Evolutionary conservation across 2,329 filamentous ascomycete genomes (phyloP).

Genomic region (Apiospora malaysiana): DNA sequence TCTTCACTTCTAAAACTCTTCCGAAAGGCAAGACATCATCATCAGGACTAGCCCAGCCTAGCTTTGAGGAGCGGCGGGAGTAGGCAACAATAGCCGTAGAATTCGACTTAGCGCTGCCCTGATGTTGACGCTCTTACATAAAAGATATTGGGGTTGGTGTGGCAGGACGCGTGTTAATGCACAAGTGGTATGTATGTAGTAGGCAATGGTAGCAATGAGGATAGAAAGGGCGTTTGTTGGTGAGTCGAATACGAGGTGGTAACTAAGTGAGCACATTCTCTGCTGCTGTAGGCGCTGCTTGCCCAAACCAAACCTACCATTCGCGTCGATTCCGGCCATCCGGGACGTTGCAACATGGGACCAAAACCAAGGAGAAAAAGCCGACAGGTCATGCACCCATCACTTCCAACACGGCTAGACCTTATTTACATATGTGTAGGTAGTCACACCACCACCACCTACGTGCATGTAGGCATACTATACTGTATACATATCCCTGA

Average conservation of each 20-base stretch:
- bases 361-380: background rate
- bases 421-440: background rate
- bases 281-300: background rate
- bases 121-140: background rate
- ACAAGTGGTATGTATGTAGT: too few relatives aligned
- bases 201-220: too few relatives aligned
- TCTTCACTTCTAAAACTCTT: background rate
- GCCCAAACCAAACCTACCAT: too few relatives aligned
- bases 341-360: background rate
- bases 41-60: background rate
- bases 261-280: background rate
- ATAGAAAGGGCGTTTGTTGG: background rate
- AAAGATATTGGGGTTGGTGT: background rate
- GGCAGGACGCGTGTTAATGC: background rate
- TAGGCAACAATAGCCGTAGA: background rate
- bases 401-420: background rate
- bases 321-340: background rate
- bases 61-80: background rate
- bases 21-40: background rate
- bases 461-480: too few relatives aligned
- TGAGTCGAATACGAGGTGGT: background rate
- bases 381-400: slow-evolving; percentile 13
- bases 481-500: background rate
- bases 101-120: background rate
- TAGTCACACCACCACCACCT: background rate